Evolutionary conservation across 202 grass and related monocot genomes (phyloP), one percentile per base, ranked within the genome.

Genomic region (Eragrostis tef): DNA sequence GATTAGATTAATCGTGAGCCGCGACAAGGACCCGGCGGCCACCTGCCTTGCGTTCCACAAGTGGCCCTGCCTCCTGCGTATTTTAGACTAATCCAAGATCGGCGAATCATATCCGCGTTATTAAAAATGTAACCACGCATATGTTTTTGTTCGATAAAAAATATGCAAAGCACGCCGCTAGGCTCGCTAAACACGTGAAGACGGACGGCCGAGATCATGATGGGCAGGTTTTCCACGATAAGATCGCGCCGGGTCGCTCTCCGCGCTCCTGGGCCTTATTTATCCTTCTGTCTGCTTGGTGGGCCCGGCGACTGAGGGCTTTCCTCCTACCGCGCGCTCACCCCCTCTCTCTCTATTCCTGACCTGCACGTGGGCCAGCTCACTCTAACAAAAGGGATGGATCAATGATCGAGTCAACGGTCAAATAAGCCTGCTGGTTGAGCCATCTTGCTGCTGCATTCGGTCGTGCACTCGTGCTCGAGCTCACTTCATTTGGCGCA

Each of bases 191-290:
- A 77, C 81, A 74, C 73, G 79, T 74, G 83, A 56, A 7, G 2
- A 72, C 50, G 86, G 75, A 86, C 79, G 86, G 79, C 11, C 31
- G 7, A 1, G 65, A 85, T 83, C 80, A 67, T 67, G 6, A 39
- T 39, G 0, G 39, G 9, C 87, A 89, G 87, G 87, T 82, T 64
- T 89, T 46, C 73, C 86, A 89, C 79, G 83, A 79, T 86, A 73
- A 77, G 82, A 46, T 68, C 63, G 39, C 42, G 39, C 16, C 36
- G 16, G 24, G 58, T 63, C 58, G 41, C 78, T 27, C 16, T 48
- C 36, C 22, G 19, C 34, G 0, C 14, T 2, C 9, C 6, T 4
- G 25, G 45, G 9, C 49, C 51, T 59, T 46, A 20, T 70, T 49
- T 22, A 48, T 62, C 43, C 14, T n/a, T 9, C 15, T 68, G 49